Evolutionary conservation across 2,329 filamentous ascomycete species (phyloP).

Genomic region (Aspergillus aculeatus): DNA sequence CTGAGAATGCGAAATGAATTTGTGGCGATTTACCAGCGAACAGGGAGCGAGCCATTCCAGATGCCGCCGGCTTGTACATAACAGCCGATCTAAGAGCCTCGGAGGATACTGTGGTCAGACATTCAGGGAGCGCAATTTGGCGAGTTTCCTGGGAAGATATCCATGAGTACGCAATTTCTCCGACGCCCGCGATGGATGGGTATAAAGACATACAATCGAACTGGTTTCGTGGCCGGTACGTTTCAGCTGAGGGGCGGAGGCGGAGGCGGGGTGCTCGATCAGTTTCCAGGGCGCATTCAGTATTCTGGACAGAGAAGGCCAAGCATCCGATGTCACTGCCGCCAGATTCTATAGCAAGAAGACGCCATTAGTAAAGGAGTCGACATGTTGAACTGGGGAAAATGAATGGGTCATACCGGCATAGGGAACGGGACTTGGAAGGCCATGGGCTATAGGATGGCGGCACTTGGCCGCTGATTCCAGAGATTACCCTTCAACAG

Average conservation of each 20-base stretch:
- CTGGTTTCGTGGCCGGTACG: conserved; percentile 17
- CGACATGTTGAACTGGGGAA: neutral
- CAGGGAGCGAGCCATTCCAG: conserved; percentile 18
- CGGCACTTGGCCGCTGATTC: conserved; percentile 39
- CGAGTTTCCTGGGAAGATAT: conserved; percentile 9
- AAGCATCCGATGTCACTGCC: conserved; percentile 44
- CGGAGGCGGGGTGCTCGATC: conserved; percentile 23
- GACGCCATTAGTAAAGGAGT: conserved; percentile 13
- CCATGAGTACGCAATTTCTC: conserved; percentile 6
- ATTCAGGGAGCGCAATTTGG: conserved; percentile 26
- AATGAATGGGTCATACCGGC: conserved; percentile 40
- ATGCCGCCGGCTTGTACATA: conserved; percentile 19
- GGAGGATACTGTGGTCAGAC: conserved; percentile 26
- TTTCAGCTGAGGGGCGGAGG: conserved; percentile 13
- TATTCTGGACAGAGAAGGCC: conserved; percentile 44
- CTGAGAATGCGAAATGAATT: neutral
- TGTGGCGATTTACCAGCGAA: conserved; percentile 20
- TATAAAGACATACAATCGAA: conserved; percentile 21
- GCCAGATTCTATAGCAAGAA: conserved; percentile 44
- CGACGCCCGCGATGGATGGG: neutral
- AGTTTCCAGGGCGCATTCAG: conserved; percentile 39
- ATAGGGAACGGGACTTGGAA: conserved; percentile 50
- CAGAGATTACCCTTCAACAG: conserved; percentile 15
- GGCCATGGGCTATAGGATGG: conserved; percentile 47
- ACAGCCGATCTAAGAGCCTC: conserved; percentile 24